Evolutionary conservation across 2,329 filamentous ascomycete genomes (phyloP).

Genomic region (Fusarium globosum): DNA sequence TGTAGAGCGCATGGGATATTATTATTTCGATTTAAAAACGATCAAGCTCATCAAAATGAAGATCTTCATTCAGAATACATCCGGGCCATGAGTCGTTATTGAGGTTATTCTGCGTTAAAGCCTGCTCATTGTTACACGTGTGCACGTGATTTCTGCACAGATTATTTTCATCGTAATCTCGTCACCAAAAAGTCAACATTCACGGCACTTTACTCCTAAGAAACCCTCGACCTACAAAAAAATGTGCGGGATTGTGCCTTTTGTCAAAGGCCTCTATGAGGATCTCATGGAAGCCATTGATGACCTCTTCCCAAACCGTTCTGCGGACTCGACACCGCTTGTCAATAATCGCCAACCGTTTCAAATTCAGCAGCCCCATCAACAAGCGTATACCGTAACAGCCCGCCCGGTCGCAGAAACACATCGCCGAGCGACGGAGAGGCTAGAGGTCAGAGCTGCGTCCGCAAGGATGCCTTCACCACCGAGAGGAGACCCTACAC

Average conservation of each 20-base stretch:
- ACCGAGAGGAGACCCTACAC: neutral
- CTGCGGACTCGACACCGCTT: constrained; percentile 5
- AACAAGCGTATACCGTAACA: constrained; percentile 1
- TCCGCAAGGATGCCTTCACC: constrained; percentile 13
- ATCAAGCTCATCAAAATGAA: neutral
- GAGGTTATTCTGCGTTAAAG: neutral
- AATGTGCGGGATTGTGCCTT: constrained; percentile 16
- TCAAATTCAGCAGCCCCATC: constrained; percentile 3
- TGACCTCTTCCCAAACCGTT: constrained; percentile 13
- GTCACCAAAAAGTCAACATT: neutral
- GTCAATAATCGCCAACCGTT: constrained; percentile 2
- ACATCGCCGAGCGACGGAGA: neutral
- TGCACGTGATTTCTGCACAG: constrained; percentile 12
- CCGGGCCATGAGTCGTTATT: too few relatives aligned
- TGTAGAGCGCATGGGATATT: neutral
- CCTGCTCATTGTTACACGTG: neutral
- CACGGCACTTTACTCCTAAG: neutral
- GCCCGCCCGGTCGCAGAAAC: neutral
- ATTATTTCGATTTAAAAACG: neutral
- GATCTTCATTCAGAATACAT: too few relatives aligned
- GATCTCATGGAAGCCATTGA: constrained; percentile 25
- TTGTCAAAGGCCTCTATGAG: constrained; percentile 7
- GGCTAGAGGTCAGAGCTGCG: neutral
- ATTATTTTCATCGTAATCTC: neutral
- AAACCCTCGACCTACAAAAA: neutral